These are phyloP conservation scores for Hymenoscyphus albidus DNA, from an alignment of 2,329 filamentous ascomycete genomes.

Conservation along the genomic window DNA sequence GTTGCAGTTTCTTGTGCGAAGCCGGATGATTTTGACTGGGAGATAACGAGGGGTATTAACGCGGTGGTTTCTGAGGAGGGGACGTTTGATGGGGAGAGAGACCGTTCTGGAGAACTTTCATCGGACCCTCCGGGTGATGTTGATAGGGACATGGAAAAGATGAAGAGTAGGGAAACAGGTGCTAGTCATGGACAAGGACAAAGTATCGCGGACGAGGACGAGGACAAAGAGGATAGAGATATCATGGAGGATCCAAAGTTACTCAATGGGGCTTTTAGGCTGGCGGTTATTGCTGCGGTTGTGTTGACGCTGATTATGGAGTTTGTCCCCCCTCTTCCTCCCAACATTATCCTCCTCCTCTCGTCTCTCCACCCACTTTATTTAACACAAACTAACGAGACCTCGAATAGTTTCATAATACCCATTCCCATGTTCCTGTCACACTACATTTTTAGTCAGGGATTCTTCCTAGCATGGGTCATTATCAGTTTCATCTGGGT, in stretches of 20 bases:
- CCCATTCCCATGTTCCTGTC: slow-evolving; percentile 16
- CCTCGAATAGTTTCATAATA: not conserved
- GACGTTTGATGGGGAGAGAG: not conserved
- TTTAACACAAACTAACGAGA: not conserved
- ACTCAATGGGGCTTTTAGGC: slow-evolving; percentile 2
- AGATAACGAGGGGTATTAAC: slow-evolving; percentile 11
- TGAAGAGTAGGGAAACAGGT: not conserved
- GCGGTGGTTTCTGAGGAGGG: not conserved
- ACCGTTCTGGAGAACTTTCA: no score
- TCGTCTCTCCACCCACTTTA: not conserved
- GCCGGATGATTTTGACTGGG: slow-evolving; percentile 14
- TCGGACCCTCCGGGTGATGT: not conserved
- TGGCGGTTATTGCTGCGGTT: not conserved
- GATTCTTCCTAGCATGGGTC: slow-evolving; percentile 15
- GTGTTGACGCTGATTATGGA: slow-evolving; percentile 5
- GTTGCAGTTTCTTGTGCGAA: slow-evolving; percentile 6
- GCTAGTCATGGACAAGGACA: not conserved
- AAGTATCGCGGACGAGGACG: not conserved
- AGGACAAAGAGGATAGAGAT: not conserved
- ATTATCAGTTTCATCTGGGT: slow-evolving; percentile 16
- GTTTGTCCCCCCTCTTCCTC: slow-evolving; percentile 3
- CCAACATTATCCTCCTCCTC: slow-evolving; percentile 6
- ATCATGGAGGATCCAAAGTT: slow-evolving; percentile 8
- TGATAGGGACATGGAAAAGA: slow-evolving; percentile 2
- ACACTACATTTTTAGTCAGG: slow-evolving; percentile 12